Evolutionary conservation across 2,329 filamentous ascomycete genomes (phyloP), one percentile per base, ranked within the genome.

Genomic region (Trichoderma oligosporum): DNA sequence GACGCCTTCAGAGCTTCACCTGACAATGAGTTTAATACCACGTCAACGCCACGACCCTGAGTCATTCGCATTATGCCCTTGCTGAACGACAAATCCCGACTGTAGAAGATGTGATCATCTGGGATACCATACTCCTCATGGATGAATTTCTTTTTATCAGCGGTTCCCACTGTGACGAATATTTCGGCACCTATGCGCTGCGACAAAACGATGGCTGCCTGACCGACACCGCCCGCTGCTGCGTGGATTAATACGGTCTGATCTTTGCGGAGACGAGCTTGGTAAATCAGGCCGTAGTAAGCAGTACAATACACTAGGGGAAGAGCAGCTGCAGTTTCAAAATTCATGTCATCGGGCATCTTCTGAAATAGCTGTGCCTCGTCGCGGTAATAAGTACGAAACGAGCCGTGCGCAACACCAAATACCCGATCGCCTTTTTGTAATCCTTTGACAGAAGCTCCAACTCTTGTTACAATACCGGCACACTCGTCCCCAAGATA

Each of bases 261-360:
- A n/a, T n/a, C n/a, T n/a, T n/a, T n/a, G n/a, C n/a, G n/a, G n/a
- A n/a, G n/a, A n/a, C n/a, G n/a, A n/a, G n/a, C n/a, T n/a, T n/a
- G n/a, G n/a, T n/a, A n/a, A 6, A 70, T 51, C 3, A 66, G 64
- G 6, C 62, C 64, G 36, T 64, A 63, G 8, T 69, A 69, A 0
- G 36, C 48, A n/a, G 48, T 52, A 22, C 20, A 18, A 39, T 39
- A 52, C 18, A 41, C 24, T 2, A 41, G 18, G 20, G 48, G 48
- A 1, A 52, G n/a, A 22, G 48, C 22, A 18, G 48, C 48, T 12
- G 48, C 48, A 5, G 20, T 18, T 5, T 52, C 48, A 36, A 52
- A 36, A 7, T 6, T 39, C 33, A 52, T 38, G 8, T 27, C 20
- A 11, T 41, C 33, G 16, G 33, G 48, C 20, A 52, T 52, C 3